A percentile compares a stretch with the other conserved stretches of the same genome.
These are phyloP conservation scores for Dioscorea dumetorum DNA, from an alignment of 106 monocot species.

Conservation along the genomic window DNA sequence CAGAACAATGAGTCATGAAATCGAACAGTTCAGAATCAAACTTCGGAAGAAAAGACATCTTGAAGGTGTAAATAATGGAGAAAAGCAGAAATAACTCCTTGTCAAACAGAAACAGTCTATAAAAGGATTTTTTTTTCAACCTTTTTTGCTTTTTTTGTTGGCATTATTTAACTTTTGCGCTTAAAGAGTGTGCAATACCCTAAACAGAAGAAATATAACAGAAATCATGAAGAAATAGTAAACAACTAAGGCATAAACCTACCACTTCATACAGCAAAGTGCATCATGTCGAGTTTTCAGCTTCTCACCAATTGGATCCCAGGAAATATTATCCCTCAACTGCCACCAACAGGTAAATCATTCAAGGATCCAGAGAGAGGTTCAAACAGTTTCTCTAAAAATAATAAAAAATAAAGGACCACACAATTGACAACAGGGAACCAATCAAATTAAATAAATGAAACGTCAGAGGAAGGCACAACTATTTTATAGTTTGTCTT, in stretches of 20 bases:
- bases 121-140: background rate
- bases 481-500: slow-evolving; percentile 32
- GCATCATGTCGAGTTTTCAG: slow-evolving; percentile 36
- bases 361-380: background rate
- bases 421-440: background rate
- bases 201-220: background rate
- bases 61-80: background rate
- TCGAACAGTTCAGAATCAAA: background rate
- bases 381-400: background rate
- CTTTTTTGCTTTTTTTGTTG: background rate
- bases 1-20: background rate
- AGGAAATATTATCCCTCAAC: slow-evolving; percentile 76
- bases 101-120: background rate
- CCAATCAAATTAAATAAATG: background rate
- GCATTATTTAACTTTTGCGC: background rate
- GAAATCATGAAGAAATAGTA: background rate
- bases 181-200: background rate
- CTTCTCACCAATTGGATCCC: slow-evolving; percentile 79
- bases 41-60: background rate
- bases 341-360: slow-evolving; percentile 17
- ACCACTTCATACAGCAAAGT: slow-evolving; percentile 67
- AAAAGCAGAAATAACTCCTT: background rate
- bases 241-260: background rate
- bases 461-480: background rate
- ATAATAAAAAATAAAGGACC: background rate